Base-by-base conservation (phyloP, 164 flowering plant species). In the Nymphaea thermarum region DNA sequence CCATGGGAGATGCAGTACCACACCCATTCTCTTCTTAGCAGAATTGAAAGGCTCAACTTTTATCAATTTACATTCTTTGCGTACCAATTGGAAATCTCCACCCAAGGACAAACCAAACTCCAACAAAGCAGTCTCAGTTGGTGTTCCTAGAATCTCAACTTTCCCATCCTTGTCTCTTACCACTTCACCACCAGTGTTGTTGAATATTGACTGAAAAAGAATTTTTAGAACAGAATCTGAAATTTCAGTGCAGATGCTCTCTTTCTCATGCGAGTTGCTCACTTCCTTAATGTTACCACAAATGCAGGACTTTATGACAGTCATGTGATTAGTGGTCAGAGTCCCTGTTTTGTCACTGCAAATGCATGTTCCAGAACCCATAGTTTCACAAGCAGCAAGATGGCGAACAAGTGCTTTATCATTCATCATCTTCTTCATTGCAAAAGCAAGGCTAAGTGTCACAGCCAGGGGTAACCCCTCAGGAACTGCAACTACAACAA, bases 291-390 rank as follows among this genome's bases (percentile, higher is more conserved):
- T 65, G 73, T 85, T 80, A 69, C 80, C 85, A 80, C 94, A 84
- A 66, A 93, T 80, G 81, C 89, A 89, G 6, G 88, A 77, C 77
- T 89, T 93, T 16, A 93, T 93, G 74, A 93, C 92, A 68, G 92
- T 81, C 98, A 93, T 93, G 77, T 83, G 96, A 74, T 90, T 93
- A 70, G 96, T 90, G 42, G 98, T 93, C 55, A 93, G 79, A 4
- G 98, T 93, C 44, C 98, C 98, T 36, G 98, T 93, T 76, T 93
- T 93, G 85, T 93, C 98, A 75, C 98, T 93, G 66, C 98, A 93
- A 60, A 93, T 93, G 72, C 74, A 83, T 8, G 98, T 93, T 17
- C 93, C 82, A 72, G 98, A 93, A 43, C 98, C 98, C 98, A 93
- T 93, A 17, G 98, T 93, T 79, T 93, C 98, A 78, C 98, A 93